A percentile compares a stretch with the other conserved stretches of the same genome.
phyloP scores from a whole-genome alignment of 352 stramenopile genomes.

The Phytophthora fragariae region DNA sequence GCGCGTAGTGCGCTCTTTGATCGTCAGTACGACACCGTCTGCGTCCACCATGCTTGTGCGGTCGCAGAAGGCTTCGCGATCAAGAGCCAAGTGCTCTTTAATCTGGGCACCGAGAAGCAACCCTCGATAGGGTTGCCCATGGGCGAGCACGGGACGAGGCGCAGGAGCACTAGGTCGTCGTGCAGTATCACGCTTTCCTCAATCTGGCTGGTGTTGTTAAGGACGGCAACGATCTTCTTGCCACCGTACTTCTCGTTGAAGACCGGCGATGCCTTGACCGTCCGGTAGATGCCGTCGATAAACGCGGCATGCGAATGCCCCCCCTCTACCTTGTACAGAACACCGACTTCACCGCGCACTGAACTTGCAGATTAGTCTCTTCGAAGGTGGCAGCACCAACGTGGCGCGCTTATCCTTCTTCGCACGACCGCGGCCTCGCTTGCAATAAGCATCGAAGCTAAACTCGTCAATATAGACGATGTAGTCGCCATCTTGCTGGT shows the following conservation, averaged over 20 bases:
- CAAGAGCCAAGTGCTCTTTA: too few relatives aligned
- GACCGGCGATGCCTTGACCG: background rate
- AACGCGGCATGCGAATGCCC: background rate
- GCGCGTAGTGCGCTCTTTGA: too few relatives aligned
- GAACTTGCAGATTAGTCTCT: conserved; percentile 16
- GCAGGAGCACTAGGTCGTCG: too few relatives aligned
- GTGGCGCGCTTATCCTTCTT: conserved; percentile 5
- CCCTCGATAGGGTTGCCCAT: too few relatives aligned
- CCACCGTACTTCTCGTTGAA: background rate
- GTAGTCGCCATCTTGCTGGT: conserved; percentile 1
- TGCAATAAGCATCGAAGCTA: background rate
- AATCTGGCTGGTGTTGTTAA: too few relatives aligned
- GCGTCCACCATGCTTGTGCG: too few relatives aligned
- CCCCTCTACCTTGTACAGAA: background rate
- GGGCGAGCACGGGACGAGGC: too few relatives aligned
- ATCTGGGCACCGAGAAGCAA: too few relatives aligned
- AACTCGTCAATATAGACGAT: conserved; percentile 10
- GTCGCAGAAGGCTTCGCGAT: too few relatives aligned
- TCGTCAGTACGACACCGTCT: too few relatives aligned
- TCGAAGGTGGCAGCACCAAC: background rate
- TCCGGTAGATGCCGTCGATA: background rate
- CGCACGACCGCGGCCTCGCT: background rate
- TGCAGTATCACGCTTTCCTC: too few relatives aligned
- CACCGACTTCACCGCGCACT: background rate
- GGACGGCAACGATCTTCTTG: too few relatives aligned